Evolutionary conservation across 176 grass and related monocot species (phyloP).

Genomic region (Avena eriantha): DNA sequence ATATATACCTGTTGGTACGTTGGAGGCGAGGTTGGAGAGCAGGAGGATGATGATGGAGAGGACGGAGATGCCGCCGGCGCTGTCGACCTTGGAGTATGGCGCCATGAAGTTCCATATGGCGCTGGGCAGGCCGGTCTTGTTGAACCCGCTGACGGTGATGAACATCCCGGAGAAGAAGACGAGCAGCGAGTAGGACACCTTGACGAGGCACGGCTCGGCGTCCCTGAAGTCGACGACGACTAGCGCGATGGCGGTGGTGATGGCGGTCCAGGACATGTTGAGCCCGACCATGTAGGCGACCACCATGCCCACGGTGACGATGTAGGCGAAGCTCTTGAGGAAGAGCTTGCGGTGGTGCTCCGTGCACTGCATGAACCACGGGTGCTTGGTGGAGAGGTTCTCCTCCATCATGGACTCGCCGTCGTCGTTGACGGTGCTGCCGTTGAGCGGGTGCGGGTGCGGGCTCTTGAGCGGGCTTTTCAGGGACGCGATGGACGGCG

Average conservation of each 20-base stretch:
- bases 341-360: constrained; percentile 49
- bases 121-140: constrained; percentile 62
- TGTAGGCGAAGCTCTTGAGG: constrained; percentile 74
- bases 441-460: not conserved
- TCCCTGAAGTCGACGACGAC: constrained; percentile 77
- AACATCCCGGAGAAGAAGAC: constrained; percentile 90
- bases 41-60: constrained; percentile 68
- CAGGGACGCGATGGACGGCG: constrained; percentile 35
- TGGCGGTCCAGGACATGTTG: constrained; percentile 82
- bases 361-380: constrained; percentile 67
- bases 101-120: constrained; percentile 81
- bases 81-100: constrained; percentile 68
- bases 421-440: not conserved
- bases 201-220: constrained; percentile 63
- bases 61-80: constrained; percentile 59
- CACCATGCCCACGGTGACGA: constrained; percentile 72
- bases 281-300: constrained; percentile 61
- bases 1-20: constrained; percentile 60
- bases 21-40: constrained; percentile 80
- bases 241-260: constrained; percentile 68
- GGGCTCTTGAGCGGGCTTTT: constrained; percentile 42
- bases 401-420: constrained; percentile 47
- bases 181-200: constrained; percentile 72
- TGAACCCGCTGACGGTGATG: constrained; percentile 78
- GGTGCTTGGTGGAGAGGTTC: constrained; percentile 53